Evolutionary conservation across 2,329 filamentous ascomycete species (phyloP).

Genomic region (Aureobasidium vineae): DNA sequence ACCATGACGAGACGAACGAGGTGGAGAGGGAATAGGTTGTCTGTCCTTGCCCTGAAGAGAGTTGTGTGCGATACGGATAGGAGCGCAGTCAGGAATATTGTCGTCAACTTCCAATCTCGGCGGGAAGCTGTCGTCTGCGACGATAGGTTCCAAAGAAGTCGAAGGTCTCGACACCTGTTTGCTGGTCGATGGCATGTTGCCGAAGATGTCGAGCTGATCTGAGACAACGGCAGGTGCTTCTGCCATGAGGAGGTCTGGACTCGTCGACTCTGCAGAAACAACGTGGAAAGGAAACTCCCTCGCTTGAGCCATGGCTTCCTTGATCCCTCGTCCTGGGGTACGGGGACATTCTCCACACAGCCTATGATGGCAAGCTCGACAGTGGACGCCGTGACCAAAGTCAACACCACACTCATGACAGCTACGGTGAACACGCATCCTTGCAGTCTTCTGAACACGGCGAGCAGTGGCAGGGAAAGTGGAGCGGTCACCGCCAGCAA

Average conservation of each 20-base stretch:
- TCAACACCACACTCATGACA: slow-evolving; percentile 26
- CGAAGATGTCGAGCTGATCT: neutral
- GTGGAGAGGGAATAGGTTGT: neutral
- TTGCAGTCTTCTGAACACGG: slow-evolving; percentile 24
- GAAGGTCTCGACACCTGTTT: slow-evolving; percentile 13
- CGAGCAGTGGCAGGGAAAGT: slow-evolving; percentile 1
- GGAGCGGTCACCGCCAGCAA: slow-evolving; percentile 4
- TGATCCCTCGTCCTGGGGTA: slow-evolving; percentile 11
- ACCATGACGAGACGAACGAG: slow-evolving; percentile 21
- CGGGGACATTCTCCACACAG: slow-evolving; percentile 21
- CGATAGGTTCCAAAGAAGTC: neutral
- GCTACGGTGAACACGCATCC: slow-evolving; percentile 23
- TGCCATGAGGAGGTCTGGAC: slow-evolving; percentile 1
- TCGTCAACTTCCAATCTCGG: slow-evolving; percentile 18
- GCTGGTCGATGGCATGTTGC: neutral
- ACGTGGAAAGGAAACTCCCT: slow-evolving; percentile 21
- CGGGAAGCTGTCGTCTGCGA: neutral
- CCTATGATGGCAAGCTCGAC: slow-evolving; percentile 20
- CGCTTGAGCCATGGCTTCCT: slow-evolving; percentile 26
- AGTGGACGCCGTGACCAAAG: slow-evolving; percentile 22
- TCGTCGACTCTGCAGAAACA: slow-evolving; percentile 7
- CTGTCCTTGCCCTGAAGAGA: slow-evolving; percentile 2
- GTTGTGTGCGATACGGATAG: neutral
- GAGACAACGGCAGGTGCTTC: slow-evolving; percentile 5
- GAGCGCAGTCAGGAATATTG: neutral